Evolutionary conservation across 495 filamentous ascomycete genomes (phyloP), one percentile per base, ranked within the genome.

Genomic region (Penicillium desertorum): DNA sequence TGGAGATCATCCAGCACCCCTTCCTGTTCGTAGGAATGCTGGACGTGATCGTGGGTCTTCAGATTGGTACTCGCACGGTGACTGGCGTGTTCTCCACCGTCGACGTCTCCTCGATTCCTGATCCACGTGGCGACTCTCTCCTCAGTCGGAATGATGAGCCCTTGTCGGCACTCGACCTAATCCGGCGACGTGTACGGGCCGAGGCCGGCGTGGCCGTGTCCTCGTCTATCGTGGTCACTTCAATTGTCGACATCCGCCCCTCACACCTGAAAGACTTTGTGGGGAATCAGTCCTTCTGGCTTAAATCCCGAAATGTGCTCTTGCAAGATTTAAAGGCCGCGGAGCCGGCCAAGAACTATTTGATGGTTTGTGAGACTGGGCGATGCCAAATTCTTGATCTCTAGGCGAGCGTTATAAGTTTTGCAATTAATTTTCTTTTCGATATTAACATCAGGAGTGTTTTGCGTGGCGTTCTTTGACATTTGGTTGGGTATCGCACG

Each of bases 1-100:
- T 89, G 0, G 94, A 98, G 71, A 84, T 96, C 53, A 74, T 96
- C 61, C 91, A 97, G 63, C 91, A 98, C 61, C 94, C 94, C 0
- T 92, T 90, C 77, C 76, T 96, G 10, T 97, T 94, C 66, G 83
- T 87, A 0, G 86, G 89, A 11, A 76, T 97, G 61, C 76, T 98
- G 70, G 82, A 85, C 22, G 82, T 82, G 2, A 85, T 97, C 7
- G 86, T 96, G 8, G 85, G 84, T 51, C 67, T 96, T 3, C 87
- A 87, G 23, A 77, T 83, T 45, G 82, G 80, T 5, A 75, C 65
- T 34, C 74, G 71, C 42, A 78, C 68, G 39, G 66, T 78, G 25
- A 80, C 69, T 12, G 79, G 66, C 5, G 70, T 77, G 3, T 75
- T 72, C 37, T 64, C 61, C 52, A 79, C 62, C 10, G 69, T 67